Base-by-base conservation (phyloP, 257 asterid genomes). In the Rehmannia glutinosa region DNA sequence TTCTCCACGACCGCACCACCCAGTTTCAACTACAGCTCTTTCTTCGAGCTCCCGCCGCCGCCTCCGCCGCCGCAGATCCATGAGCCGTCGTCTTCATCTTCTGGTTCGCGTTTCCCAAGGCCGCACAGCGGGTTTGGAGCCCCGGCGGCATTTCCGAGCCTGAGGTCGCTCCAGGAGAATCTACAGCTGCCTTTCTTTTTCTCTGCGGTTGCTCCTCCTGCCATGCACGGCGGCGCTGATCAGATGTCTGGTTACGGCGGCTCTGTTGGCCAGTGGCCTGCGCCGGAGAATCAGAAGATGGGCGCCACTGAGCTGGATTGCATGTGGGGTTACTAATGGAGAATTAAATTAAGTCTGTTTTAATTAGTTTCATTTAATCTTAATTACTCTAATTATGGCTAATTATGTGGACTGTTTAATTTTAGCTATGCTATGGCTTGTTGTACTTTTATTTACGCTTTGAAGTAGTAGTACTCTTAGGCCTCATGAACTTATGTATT, bases 291-390 rank as follows among this genome's bases (percentile, higher is more conserved):
- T 69, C 89, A 73, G 80, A 92, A 73, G 63, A 36, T 81, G 17
- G 84, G 83, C 1, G 69, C 74, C 9, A 58, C 83, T 16, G 98
- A 90, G 77, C 89, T 89, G 5, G 98, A 92, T 73, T 84, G 96
- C 83, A 71, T 92, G 88, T 92, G 98, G 98, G 42, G 80, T 41
- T 84, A 75, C 69, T 86, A 64, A 77, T 17, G 47, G 65, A 35
- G 17, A 52, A 45, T n/a, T n/a, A n/a, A n/a, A n/a, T n/a, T n/a
- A n/a, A 36, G 28, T 16, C 50, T 28, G 8, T 15, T 1, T 8
- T 42, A 11, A 42, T 66, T 36, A 20, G 42, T 45, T 23, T 24
- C 6, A 20, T 54, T 52, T 20, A 23, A 17, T 16, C 9, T n/a
- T n/a, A 24, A 16, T 10, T 49, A 8, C 1, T 32, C 38, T 3